Conservation (phyloP, 148 eudicot genomes). For the Vaccinium macrocarpon region DNA sequence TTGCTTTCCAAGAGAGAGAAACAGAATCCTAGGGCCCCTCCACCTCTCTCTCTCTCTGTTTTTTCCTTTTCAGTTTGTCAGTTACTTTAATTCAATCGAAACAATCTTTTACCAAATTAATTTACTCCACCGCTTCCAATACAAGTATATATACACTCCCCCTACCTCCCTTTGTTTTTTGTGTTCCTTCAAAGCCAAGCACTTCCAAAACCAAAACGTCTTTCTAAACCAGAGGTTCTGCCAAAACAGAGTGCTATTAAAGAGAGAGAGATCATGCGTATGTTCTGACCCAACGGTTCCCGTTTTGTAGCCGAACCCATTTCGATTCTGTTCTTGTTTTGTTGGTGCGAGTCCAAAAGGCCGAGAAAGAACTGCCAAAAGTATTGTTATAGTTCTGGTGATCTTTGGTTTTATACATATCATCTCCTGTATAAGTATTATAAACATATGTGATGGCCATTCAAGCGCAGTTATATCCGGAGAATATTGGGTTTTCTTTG, state of each 20-base stretch:
- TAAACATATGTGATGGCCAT: slow-evolving; percentile 40
- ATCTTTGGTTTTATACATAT: not conserved
- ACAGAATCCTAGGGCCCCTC: slow-evolving; percentile 20
- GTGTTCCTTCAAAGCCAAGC: not conserved
- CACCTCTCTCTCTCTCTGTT: not conserved
- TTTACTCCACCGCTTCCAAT: not conserved
- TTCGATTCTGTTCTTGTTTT: slow-evolving; percentile 13
- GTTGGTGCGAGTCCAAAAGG: not conserved
- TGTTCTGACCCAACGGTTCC: slow-evolving; percentile 6
- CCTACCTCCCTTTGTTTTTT: slow-evolving; percentile 10
- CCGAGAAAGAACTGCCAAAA: not conserved
- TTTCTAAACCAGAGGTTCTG: not conserved
- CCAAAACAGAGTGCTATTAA: not conserved
- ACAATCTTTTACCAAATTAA: not conserved
- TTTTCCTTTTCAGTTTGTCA: slow-evolving; percentile 14
- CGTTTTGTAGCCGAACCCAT: slow-evolving; percentile 15
- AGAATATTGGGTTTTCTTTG: slow-evolving; percentile 39
- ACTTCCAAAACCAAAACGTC: not conserved
- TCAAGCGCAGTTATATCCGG: slow-evolving; percentile 51
- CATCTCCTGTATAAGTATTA: not conserved
- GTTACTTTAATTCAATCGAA: slow-evolving; percentile 13
- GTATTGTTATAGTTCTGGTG: not conserved
- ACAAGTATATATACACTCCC: slow-evolving; percentile 2
- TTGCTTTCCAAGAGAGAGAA: slow-evolving; percentile 19
- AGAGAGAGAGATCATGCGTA: not conserved